Base-by-base conservation (phyloP, 495 filamentous ascomycete species). In the Aspergillus baeticus region DNA sequence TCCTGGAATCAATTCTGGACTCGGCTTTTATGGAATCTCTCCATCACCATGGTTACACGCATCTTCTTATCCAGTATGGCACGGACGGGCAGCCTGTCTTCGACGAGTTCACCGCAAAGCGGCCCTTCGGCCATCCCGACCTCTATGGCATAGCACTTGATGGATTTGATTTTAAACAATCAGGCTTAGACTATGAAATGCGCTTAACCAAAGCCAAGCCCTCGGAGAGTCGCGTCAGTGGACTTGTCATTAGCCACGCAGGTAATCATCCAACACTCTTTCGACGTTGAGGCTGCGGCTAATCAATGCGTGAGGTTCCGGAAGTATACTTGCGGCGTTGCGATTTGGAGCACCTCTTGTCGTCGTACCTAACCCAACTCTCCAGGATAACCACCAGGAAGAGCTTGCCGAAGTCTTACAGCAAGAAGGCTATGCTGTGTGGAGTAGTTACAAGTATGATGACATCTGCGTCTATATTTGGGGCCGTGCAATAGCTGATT, bases 381-480 rank as follows among this genome's bases (percentile, higher is more conserved):
- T 98, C 5, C 84, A 96, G 63, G 90, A 91, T 61, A 96, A 97
- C 61, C 94, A 98, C 64, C 94, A 98, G 69, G 80, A 83, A 34
- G 92, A 98, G 67, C 78, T 98, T 10, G 92, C 92, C 1, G 75
- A 82, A 42, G 86, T 86, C 62, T 73, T 96, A 47, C 82, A 86
- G 39, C 64, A 70, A 6, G 80, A 88, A 56, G 85, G 86, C 21
- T 91, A 89, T 69, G 82, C 87, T 2, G 66, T 92, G 38, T 78
- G 86, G 55, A 87, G 88, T 13, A 20, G 42, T 29, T 54, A 61
- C 36, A 50, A 42, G 62, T 64, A 57, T 38, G 54, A 37, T 35
- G 1, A 31, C 14, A 22, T 43, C 21, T 49, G 35, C 15, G 13
- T 17, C n/a, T 21, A 11, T n/a, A 0, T 21, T 38, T 4, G 20